phyloP scores from a whole-genome alignment of 2,329 filamentous ascomycete genomes.

The Pseudophaeomoniella oleicola region DNA sequence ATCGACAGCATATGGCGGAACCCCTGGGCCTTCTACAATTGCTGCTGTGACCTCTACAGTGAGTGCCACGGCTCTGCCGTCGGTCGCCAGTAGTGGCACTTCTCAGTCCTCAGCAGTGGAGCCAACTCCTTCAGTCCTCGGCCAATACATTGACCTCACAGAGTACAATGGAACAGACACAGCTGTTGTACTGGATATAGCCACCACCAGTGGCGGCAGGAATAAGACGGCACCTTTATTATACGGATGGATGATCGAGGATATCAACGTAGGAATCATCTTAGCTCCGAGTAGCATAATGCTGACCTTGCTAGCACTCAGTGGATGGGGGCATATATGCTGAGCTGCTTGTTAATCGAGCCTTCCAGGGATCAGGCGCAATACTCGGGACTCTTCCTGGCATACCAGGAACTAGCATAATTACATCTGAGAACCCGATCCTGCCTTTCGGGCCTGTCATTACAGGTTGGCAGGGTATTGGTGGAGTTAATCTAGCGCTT shows the following conservation, averaged over 20 bases:
- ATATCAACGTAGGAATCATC: constrained; percentile 1
- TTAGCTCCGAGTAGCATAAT: constrained; percentile 1
- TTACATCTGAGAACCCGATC: constrained; percentile 13
- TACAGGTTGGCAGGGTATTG: constrained; percentile 17
- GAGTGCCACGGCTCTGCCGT: not conserved
- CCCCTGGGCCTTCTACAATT: not conserved
- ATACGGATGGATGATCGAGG: constrained; percentile 9
- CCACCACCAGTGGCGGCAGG: constrained; percentile 2
- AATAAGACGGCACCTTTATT: constrained; percentile 9
- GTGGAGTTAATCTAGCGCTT: constrained; percentile 17
- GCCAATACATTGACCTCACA: not conserved
- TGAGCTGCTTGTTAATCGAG: constrained; percentile 19
- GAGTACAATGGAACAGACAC: not conserved
- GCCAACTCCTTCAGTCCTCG: not conserved
- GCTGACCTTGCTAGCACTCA: constrained; percentile 9
- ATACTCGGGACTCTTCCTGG: constrained; percentile 8
- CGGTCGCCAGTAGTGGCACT: not conserved
- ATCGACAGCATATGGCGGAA: not conserved
- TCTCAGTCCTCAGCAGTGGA: not conserved
- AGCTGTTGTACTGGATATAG: constrained; percentile 5
- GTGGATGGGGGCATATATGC: constrained; percentile 19
- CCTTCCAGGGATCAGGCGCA: constrained; percentile 18
- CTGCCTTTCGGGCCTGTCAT: constrained; percentile 14
- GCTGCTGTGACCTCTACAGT: not conserved
- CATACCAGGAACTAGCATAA: constrained; percentile 11